These are phyloP conservation scores for Microdochium nivale DNA, from an alignment of 2,329 filamentous ascomycete genomes.

Conservation along the genomic window DNA sequence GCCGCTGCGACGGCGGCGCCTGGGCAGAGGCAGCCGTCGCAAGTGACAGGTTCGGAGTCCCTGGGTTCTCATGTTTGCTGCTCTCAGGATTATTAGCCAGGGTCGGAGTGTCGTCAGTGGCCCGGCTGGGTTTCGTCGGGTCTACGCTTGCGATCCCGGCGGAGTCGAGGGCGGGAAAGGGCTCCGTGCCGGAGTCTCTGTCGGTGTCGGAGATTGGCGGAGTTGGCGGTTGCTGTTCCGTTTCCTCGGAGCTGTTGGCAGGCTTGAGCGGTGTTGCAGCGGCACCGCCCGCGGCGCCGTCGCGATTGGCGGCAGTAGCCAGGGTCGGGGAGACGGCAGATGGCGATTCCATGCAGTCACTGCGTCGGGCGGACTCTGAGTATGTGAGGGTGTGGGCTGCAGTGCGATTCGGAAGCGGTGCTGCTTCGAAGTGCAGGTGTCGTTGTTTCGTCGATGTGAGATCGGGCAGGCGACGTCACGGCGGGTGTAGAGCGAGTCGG, in stretches of 20 bases:
- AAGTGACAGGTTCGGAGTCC: too few relatives aligned
- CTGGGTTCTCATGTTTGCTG: too few relatives aligned
- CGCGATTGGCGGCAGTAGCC: neutral
- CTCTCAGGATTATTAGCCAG: too few relatives aligned
- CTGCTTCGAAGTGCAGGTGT: too few relatives aligned
- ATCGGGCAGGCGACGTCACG: too few relatives aligned
- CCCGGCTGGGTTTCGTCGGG: neutral
- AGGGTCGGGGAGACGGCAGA: neutral
- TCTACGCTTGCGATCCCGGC: neutral
- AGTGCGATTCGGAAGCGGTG: too few relatives aligned
- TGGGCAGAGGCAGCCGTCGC: neutral
- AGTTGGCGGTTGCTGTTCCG: neutral
- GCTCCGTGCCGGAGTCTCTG: neutral
- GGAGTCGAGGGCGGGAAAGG: neutral
- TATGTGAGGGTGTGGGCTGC: too few relatives aligned
- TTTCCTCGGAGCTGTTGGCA: neutral
- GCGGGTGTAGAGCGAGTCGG: too few relatives aligned
- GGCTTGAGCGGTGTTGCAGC: neutral
- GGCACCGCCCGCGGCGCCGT: neutral
- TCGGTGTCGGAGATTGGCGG: neutral
- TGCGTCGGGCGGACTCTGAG: neutral
- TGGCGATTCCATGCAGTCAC: neutral
- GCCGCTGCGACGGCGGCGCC: neutral
- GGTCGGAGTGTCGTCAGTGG: too few relatives aligned
- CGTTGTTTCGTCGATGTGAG: too few relatives aligned